These are phyloP conservation scores for Penicillium sp. DNA, from an alignment of 2,329 filamentous ascomycete genomes.

Conservation along the genomic window DNA sequence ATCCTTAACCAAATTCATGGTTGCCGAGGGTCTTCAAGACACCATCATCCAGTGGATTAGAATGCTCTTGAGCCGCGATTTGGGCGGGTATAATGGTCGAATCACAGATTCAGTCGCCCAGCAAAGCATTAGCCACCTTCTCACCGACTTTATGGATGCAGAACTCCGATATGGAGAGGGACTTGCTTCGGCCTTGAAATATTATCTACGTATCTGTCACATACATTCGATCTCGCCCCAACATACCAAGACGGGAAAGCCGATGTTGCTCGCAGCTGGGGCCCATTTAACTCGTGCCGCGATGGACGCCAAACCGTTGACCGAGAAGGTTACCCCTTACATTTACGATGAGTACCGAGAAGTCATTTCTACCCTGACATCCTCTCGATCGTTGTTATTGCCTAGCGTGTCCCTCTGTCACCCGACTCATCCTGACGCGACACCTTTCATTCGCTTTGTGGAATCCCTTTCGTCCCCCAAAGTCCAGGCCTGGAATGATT, in stretches of 20 bases:
- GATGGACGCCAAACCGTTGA: constrained; percentile 21
- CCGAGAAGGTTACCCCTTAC: constrained; percentile 26
- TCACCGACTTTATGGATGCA: constrained; percentile 34
- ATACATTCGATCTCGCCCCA: constrained; percentile 17
- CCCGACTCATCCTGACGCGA: constrained; percentile 35
- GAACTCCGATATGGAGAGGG: constrained; percentile 37
- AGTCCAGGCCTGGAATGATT: constrained; percentile 19
- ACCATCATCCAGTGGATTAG: constrained; percentile 38
- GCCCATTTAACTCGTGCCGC: constrained; percentile 28
- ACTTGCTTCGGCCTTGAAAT: constrained; percentile 30
- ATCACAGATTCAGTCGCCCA: constrained; percentile 22
- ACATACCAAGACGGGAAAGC: constrained; percentile 11
- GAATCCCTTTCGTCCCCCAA: constrained; percentile 21
- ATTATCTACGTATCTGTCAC: constrained; percentile 30
- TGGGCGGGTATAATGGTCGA: constrained; percentile 26
- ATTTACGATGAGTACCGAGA: constrained; percentile 36
- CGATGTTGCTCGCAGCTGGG: constrained; percentile 26
- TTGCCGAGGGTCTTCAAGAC: constrained; percentile 36
- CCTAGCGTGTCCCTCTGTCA: constrained; percentile 39
- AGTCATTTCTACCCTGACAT: constrained; percentile 22
- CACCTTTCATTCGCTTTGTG: constrained; percentile 32
- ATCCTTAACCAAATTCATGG: constrained; percentile 41
- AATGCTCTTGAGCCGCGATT: constrained; percentile 28
- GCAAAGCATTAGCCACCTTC: constrained; percentile 26
- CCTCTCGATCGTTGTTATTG: constrained; percentile 24